Evolutionary conservation across 2,329 filamentous ascomycete species (phyloP).

Genomic region (Apiospora sp.): DNA sequence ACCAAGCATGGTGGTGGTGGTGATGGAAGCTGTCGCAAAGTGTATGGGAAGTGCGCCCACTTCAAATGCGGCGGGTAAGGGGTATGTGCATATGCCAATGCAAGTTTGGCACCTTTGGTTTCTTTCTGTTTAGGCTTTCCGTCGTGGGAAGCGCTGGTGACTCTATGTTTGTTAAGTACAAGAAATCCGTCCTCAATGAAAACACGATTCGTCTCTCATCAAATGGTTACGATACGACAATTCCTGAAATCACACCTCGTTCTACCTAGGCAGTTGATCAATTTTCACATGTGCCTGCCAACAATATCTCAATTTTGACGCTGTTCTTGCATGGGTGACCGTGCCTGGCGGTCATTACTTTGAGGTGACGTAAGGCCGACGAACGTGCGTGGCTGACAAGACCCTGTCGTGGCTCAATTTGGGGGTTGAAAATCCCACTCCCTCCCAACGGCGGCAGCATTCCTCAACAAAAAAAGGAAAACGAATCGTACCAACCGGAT

Average conservation of each 20-base stretch:
- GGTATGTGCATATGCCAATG: neutral
- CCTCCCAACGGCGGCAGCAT: neutral
- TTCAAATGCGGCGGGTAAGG: neutral
- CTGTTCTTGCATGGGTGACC: neutral
- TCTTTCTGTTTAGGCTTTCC: neutral
- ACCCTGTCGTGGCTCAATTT: neutral
- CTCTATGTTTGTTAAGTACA: neutral
- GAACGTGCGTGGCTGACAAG: constrained; percentile 5
- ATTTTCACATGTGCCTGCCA: neutral
- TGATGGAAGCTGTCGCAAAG: neutral
- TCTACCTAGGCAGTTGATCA: neutral
- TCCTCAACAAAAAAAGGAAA: neutral
- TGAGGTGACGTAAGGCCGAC: neutral
- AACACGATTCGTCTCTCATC: neutral
- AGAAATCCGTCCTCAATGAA: neutral
- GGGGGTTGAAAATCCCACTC: neutral
- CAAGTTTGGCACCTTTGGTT: neutral
- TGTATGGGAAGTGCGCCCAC: neutral
- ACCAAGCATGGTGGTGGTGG: constrained; percentile 39
- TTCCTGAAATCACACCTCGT: neutral
- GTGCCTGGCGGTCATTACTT: neutral
- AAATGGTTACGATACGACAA: neutral
- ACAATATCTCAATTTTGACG: neutral
- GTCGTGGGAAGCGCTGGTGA: neutral
- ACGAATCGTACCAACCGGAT: neutral